A percentile compares a stretch with the other conserved stretches of the same genome.
Conservation (phyloP, 768 basidiomycete genomes). For the Suillus fuscotomentosus region DNA sequence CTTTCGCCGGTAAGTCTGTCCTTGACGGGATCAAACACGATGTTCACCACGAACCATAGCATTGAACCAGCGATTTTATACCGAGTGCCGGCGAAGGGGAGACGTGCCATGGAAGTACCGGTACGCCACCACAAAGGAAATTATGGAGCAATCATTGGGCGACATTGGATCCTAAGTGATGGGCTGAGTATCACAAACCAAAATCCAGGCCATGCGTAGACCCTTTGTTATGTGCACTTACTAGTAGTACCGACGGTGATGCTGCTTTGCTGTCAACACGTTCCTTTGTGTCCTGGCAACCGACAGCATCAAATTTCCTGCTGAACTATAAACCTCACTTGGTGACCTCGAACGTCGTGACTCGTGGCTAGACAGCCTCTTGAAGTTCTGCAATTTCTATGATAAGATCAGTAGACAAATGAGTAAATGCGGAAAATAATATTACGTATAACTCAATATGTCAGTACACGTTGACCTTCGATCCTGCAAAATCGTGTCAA, state of each 20-base stretch:
- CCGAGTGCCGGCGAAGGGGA: conserved; percentile 7
- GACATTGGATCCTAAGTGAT: not conserved
- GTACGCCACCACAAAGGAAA: conserved; percentile 31
- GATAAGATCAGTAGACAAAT: not conserved
- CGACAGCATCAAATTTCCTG: not conserved
- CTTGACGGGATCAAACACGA: conserved; percentile 7
- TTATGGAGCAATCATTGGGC: conserved; percentile 17
- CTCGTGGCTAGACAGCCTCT: not conserved
- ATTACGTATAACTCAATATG: not conserved
- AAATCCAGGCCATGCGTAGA: not conserved
- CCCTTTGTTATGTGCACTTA: not conserved
- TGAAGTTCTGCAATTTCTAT: not conserved
- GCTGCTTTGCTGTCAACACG: not conserved
- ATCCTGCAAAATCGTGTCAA: not conserved
- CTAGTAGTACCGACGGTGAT: not conserved
- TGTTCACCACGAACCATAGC: conserved; percentile 10
- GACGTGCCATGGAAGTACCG: conserved; percentile 25
- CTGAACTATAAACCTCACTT: not conserved
- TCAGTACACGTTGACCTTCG: not conserved
- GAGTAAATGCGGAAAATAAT: not conserved
- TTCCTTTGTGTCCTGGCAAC: not conserved
- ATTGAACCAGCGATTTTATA: conserved; percentile 21
- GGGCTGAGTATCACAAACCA: not conserved
- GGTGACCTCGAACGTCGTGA: not conserved
- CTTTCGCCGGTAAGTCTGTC: conserved; percentile 27